phyloP scores from a whole-genome alignment of 768 basidiomycete genomes.

The Rhodotorula babjevae region DNA sequence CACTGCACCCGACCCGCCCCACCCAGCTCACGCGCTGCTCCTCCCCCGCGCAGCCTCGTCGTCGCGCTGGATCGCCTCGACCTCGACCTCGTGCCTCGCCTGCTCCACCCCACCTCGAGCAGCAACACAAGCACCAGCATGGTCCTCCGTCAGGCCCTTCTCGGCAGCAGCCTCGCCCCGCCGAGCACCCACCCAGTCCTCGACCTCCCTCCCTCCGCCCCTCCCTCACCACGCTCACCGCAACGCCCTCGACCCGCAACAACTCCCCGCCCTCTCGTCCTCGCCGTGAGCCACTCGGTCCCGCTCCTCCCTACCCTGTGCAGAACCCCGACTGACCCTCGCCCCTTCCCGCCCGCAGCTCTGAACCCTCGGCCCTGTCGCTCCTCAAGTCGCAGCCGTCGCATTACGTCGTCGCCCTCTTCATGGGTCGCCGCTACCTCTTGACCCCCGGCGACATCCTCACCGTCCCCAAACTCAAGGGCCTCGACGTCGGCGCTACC shows the following conservation, averaged over 20 bases:
- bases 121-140: neutral
- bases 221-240: slow-evolving; percentile 21
- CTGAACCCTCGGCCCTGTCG: slow-evolving; percentile 55
- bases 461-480: slow-evolving; percentile 84
- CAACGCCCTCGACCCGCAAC: neutral
- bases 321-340: neutral
- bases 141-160: neutral
- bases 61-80: slow-evolving; percentile 4
- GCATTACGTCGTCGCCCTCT: slow-evolving; percentile 82
- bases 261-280: neutral
- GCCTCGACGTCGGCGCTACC: slow-evolving; percentile 77
- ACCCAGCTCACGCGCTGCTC: neutral
- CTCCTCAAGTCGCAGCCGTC: slow-evolving; percentile 86
- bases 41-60: slow-evolving; percentile 4
- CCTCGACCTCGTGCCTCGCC: neutral
- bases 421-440: slow-evolving; percentile 82
- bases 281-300: neutral
- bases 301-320: too few species aligned
- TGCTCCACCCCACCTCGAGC: neutral
- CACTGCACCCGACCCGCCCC: too few species aligned
- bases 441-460: slow-evolving; percentile 84
- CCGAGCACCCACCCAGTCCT: neutral
- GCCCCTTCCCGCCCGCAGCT: neutral
- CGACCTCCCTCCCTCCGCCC: slow-evolving; percentile 3
- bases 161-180: neutral